These are phyloP conservation scores for Aspergillus kassunensis DNA, from an alignment of 495 filamentous ascomycete genomes.

Conservation along the genomic window DNA sequence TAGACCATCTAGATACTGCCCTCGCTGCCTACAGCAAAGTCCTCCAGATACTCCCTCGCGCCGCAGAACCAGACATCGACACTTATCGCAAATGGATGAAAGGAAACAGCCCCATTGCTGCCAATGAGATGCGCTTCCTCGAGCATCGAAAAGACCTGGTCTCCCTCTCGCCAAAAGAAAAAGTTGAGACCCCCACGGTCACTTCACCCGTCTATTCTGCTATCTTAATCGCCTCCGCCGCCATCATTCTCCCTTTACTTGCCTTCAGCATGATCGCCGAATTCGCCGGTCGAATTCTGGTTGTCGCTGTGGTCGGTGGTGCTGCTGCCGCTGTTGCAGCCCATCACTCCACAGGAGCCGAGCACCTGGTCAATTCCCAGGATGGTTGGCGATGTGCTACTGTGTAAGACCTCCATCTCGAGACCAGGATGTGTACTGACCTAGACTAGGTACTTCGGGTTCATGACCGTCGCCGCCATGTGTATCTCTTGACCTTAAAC, in stretches of 20 bases:
- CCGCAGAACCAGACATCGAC: constrained; percentile 54
- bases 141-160: constrained; percentile 63
- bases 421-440: constrained; percentile 7
- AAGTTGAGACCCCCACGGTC: constrained; percentile 14
- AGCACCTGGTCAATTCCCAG: constrained; percentile 32
- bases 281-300: constrained; percentile 51
- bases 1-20: constrained; percentile 54
- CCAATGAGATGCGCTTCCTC: constrained; percentile 66
- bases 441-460: constrained; percentile 37
- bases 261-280: constrained; percentile 51
- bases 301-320: constrained; percentile 41
- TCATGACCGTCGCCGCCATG: constrained; percentile 40
- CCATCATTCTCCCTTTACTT: constrained; percentile 55
- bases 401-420: constrained; percentile 25
- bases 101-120: constrained; percentile 55
- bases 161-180: constrained; percentile 38
- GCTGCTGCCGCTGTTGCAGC: constrained; percentile 37
- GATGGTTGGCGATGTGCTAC: constrained; percentile 42
- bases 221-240: constrained; percentile 50
- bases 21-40: constrained; percentile 65
- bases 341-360: constrained; percentile 33
- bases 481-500: constrained; percentile 23
- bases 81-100: constrained; percentile 66
- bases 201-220: constrained; percentile 38
- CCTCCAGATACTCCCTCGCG: constrained; percentile 50